Evolutionary conservation across 345 rosid species (phyloP).

Genomic region (Eucalyptus pauciflora): DNA sequence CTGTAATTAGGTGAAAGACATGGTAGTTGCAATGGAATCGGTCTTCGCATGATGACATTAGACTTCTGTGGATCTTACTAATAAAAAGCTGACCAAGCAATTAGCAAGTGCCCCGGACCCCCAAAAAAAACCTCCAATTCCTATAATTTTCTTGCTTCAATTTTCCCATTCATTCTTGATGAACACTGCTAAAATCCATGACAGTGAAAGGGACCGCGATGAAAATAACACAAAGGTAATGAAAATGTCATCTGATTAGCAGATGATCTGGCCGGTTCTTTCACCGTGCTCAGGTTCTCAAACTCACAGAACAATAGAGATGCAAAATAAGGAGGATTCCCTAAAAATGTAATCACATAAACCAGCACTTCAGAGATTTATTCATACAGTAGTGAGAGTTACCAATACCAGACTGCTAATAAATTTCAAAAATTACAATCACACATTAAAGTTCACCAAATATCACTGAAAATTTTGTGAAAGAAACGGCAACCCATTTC

Average conservation of each 20-base stretch:
- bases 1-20: neutral
- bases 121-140: neutral
- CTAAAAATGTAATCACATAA: neutral
- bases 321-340: neutral
- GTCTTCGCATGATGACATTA: neutral
- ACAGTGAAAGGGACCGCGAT: neutral
- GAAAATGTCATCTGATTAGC: neutral
- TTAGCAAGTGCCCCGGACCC: neutral
- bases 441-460: neutral
- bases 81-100: neutral
- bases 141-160: neutral
- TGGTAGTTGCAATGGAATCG: neutral
- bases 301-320: neutral
- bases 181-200: neutral
- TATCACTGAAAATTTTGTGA: neutral
- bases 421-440: neutral
- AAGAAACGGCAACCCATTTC: neutral
- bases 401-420: neutral
- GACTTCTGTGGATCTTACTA: no score
- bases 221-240: neutral
- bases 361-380: neutral
- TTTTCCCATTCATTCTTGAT: neutral
- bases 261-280: neutral
- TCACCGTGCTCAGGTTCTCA: neutral
- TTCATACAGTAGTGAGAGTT: neutral